Base-by-base conservation (phyloP, 2,329 filamentous ascomycete genomes). In the Aspergillus amoenus region DNA sequence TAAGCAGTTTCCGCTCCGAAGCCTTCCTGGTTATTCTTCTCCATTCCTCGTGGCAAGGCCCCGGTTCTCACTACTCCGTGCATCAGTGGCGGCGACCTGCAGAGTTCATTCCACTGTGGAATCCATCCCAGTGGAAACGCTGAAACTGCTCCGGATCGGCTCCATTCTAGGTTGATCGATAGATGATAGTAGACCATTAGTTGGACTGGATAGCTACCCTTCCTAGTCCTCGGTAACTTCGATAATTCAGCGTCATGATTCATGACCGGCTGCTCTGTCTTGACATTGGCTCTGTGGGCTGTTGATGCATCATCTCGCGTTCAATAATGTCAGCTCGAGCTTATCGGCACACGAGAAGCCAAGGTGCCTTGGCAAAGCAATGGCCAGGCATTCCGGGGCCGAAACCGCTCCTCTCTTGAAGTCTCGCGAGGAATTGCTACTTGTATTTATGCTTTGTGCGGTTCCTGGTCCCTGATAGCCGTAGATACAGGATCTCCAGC, bases 401-500 rank as follows among this genome's bases (percentile, higher is more conserved):
- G 51, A 54, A 54, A 47, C 43, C 51, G 51, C 51, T 47, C 51
- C 18, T 39, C 42, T 21, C 13, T 40, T 32, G 32, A 7, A 17
- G 17, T 21, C 44, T 47, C 42, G 43, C 51, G 34, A 40, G 51
- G 51, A 37, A 39, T 32, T 40, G 24, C 51, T 54, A 54, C 51
- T 46, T 52, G n/a, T 54, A 54, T 54, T 46, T 54, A 54, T 46
- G 42, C 22, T 15, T n/a, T 42, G 40, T 39, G 18, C 32, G 30
- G 34, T 42, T 44, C 49, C 41, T 37, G 27, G 18, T 18, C 15
- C 27, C 18, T 24, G 18, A 44, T 24, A 24, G 42, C 41, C n/a
- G 18, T 45, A 30, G 43, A 30, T 45, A 22, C 12, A 44, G 40
- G 12, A 11, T 17, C 50, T 45, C 30, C 42, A 27, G 21, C 18